Percentiles rank a stretch among this genome's conserved stretches.
phyloP scores from a whole-genome alignment of 2,329 filamentous ascomycete species.

The Penicillium sp. region DNA sequence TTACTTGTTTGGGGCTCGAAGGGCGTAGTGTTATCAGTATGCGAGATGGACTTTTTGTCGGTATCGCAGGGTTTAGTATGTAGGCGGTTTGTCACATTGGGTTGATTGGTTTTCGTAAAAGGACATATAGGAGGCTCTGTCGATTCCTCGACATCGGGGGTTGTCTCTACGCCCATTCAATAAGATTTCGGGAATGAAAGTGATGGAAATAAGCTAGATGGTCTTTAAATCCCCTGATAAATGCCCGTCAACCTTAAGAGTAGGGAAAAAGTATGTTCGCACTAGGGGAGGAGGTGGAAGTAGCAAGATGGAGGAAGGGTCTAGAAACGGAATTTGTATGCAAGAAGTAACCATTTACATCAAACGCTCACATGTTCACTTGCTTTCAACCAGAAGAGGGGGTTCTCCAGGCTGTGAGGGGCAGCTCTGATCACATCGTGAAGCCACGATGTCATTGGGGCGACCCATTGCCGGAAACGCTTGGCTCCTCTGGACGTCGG shows the following conservation, averaged over 20 bases:
- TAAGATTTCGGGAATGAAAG: conserved; percentile 8
- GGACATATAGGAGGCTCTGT: conserved; percentile 41
- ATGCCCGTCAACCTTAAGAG: background rate
- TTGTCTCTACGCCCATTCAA: conserved; percentile 44
- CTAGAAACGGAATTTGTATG: conserved; percentile 10
- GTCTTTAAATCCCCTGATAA: background rate
- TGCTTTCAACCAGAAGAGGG: conserved; percentile 9
- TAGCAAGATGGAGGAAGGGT: background rate
- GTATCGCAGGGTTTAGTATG: conserved; percentile 12
- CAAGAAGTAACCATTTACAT: background rate
- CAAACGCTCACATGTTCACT: background rate
- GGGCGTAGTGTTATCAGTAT: conserved; percentile 4
- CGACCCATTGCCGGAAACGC: conserved; percentile 2
- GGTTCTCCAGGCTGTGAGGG: conserved; percentile 7
- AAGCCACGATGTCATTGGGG: conserved; percentile 18
- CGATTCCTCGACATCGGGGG: conserved; percentile 43
- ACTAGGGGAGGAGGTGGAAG: background rate
- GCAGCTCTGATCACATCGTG: conserved; percentile 8
- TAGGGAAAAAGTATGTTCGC: background rate
- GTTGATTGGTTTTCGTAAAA: conserved; percentile 27
- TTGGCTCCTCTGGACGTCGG: conserved; percentile 15
- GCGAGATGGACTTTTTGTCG: conserved; percentile 18
- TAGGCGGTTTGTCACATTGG: conserved; percentile 19
- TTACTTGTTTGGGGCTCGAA: background rate
- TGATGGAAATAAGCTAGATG: background rate